Base-by-base conservation (phyloP, 768 basidiomycete species). In the Leccinum sublutescens region DNA sequence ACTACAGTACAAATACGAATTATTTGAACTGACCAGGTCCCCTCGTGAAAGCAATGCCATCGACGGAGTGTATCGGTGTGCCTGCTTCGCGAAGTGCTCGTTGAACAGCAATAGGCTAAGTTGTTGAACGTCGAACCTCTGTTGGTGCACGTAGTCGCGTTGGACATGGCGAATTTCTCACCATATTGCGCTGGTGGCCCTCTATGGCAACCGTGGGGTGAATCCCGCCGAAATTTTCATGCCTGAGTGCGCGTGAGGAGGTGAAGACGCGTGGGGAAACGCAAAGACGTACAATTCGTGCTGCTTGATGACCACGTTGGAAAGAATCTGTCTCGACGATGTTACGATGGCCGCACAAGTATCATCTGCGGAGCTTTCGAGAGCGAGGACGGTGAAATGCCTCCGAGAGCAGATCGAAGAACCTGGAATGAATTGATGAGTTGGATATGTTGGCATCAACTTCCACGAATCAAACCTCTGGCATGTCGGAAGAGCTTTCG, bases 291-390 rank as follows among this genome's bases (percentile, higher is more conserved):
- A 87, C 85, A 86, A 68, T 43, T 80, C 68, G 61, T 91, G 82
- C 68, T 98, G 95, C 68, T 89, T 92, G 40, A 92, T 76, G 60
- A 98, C 88, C 5, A 98, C 83, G 71, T 95, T 96, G 2, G 93
- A 87, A 55, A 91, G 84, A 43, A 98, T 79, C 68, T 78, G 67
- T 19, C 85, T 81, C 8, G 82, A 76, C 1, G 88, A 89, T 19
- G 84, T 82, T 36, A 99, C 89, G 52, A 98, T 79, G 1, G 95
- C 89, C 15, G 88, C 93, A 66, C 94, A 96, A 1, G 94, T 91
- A 69, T 98, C 97, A 72, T 99, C 96, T 14, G 94, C 93, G 12
- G 93, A 95, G 2, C 88, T 87, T 73, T 97, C 95, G 38, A 96
- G 67, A 8, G 85, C 89, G 8, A 92, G 80, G 14, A 91, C 85